A percentile compares a stretch with the other conserved stretches of the same genome.
Evolutionary conservation across 345 rosid genomes (phyloP).

Genomic region (Eutrema japonicum): DNA sequence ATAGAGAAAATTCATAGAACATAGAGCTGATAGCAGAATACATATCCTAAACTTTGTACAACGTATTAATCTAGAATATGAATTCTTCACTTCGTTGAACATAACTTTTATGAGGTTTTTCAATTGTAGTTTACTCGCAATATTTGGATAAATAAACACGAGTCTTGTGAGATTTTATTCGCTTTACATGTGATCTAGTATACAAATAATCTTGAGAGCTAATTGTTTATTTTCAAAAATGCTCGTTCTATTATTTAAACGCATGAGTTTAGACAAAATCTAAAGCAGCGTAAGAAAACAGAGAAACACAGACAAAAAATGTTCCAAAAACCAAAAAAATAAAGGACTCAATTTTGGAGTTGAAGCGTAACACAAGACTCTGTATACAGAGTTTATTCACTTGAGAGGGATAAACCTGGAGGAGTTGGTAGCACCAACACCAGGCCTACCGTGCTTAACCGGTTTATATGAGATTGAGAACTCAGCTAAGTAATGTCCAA

Average conservation of each 20-base stretch:
- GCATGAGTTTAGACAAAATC: conserved; percentile 19
- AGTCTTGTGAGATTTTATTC: too few species aligned
- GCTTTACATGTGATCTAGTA: too few species aligned
- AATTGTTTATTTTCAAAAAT: too few species aligned
- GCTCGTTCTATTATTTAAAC: background rate
- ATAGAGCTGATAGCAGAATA: too few species aligned
- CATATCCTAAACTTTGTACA: too few species aligned
- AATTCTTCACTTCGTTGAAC: too few species aligned
- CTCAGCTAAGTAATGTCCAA: conserved; percentile 46
- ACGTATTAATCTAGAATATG: too few species aligned
- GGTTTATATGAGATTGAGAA: conserved; percentile 65
- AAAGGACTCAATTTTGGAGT: background rate
- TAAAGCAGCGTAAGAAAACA: conserved; percentile 24
- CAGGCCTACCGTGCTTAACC: conserved; percentile 76
- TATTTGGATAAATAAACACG: too few species aligned
- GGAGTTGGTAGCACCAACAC: conserved; percentile 78
- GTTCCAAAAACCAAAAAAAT: background rate
- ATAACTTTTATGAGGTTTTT: too few species aligned
- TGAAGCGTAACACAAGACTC: background rate
- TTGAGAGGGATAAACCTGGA: conserved; percentile 83
- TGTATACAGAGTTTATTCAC: conserved; percentile 35
- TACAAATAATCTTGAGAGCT: too few species aligned
- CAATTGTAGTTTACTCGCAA: too few species aligned
- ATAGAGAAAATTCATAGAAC: too few species aligned
- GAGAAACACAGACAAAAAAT: background rate